Base-by-base conservation (phyloP, 1,139 yeast genomes). In the Saccharomyces pastorianus region DNA sequence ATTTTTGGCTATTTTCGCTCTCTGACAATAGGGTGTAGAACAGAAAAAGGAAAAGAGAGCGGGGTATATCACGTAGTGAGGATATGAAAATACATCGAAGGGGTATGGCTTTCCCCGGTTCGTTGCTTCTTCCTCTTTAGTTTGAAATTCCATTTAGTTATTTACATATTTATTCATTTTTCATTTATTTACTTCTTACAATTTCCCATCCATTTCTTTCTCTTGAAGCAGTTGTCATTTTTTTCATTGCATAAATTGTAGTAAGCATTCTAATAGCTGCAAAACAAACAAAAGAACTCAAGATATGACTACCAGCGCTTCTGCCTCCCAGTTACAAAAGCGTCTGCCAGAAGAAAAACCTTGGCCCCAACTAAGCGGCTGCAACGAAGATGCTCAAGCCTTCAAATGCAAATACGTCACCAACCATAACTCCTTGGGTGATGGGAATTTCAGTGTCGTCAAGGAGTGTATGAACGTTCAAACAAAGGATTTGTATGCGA, bases 361-460 rank as follows among this genome's bases (percentile, higher is more conserved):
- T 32, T 56, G 58, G 58, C 58, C 58, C 1, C 53, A 50, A 23
- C 27, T 51, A 7, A 50, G 49, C 27, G 26, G 53, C 14, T 17
- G 51, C 3, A 31, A 54, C 26, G 23, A 20, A 20, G 51, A 52
- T 6, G 58, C 56, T 23, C 55, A 47, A 13, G 48, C 55, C 38
- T 53, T 56, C 44, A 55, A 62, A 48, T 66, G 70, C 48, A 66
- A 65, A 51, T 66, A 66, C 50, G 61, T 65, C n/a, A 62, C 65
- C 5, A 58, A 58, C 2, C 61, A 61, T 17, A 47, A 47, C 46
- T 47, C 51, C 48, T 55, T 69, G 20, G 73, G 73, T 3, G 70
- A 67, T 55, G 73, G 73, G 1, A 64, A 67, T 53, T 69, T 69
- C 50, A 66, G 70, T 51, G 63, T 67, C 9, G 73, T 69, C 5